Base-by-base conservation (phyloP, 331 rosid genomes). In the Saraca asoca region DNA sequence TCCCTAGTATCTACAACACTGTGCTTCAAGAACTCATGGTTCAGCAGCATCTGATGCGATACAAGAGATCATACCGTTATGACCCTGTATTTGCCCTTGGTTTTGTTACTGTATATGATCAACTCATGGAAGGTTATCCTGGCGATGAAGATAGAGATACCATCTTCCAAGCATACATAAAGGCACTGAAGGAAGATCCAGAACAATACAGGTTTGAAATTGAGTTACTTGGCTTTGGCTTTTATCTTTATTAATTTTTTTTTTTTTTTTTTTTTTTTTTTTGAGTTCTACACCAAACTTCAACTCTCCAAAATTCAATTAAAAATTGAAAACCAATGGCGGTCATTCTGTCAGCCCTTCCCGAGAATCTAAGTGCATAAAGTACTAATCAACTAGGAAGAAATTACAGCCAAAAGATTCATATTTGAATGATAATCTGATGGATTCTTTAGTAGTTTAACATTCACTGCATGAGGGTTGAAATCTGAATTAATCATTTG, bases 1-100 rank as follows among this genome's bases (percentile, higher is more conserved):
- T 93, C 41, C 98, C 97, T 7, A 85, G 91, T 72, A 81, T 93
- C 76, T 93, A 90, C 82, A 93, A 88, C 77, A 76, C 78, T 53
- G 92, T 88, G 69, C 78, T 93, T 71, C 97, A 85, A 82, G 98
- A 90, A 73, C 83, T 93, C 76, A 87, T 90, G 78, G 98, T 93
- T 18, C 98, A 84, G 84, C 97, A 93, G 64, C 98, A 93, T 78
- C 80, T 93, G 70, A 83, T 73, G 83, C 85, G 83, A 79, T 90
- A 88, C 82, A 93, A 90, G 90, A 80, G 76, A 80, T 78, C 91
- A 12, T 88, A 87, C 78, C 76, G 85, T 18, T 90, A 90, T 65
- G 96, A 93, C 44, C 95, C 98, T 43, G 87, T 90, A 53, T 90
- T 93, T 38, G 96, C 91, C 55, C 97, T 90, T 64, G 98, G 98